Conservation (phyloP, 495 filamentous ascomycete genomes). For the Filosporella fistucella region DNA sequence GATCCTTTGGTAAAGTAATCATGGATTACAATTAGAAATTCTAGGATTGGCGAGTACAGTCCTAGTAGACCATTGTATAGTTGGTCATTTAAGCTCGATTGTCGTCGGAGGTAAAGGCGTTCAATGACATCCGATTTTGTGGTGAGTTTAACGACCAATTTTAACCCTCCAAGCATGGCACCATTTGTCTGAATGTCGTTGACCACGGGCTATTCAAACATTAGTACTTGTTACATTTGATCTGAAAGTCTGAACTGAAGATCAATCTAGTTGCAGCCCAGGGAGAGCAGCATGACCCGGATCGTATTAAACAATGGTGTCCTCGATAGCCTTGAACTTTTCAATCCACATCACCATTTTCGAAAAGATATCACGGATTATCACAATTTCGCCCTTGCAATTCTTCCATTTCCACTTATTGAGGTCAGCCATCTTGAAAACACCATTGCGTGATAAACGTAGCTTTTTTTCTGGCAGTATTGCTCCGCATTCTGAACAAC, state of each 20-base stretch:
- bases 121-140: conserved; percentile 20
- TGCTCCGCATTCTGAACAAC: neutral
- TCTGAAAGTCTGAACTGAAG: conserved; percentile 31
- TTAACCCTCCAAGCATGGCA: conserved; percentile 15
- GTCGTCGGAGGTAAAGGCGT: conserved; percentile 11
- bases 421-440: too few species aligned
- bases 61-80: neutral
- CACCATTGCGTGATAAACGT: too few species aligned
- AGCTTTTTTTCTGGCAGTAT: conserved; percentile 10
- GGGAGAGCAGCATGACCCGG: conserved; percentile 38
- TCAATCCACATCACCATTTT: conserved; percentile 34
- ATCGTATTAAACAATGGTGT: conserved; percentile 32
- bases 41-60: conserved; percentile 8
- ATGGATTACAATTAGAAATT: neutral
- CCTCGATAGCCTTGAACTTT: conserved; percentile 36
- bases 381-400: conserved; percentile 24
- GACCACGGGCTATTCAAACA: neutral
- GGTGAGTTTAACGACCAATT: conserved; percentile 14
- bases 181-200: conserved; percentile 14
- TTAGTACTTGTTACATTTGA: too few species aligned
- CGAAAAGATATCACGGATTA: conserved; percentile 30
- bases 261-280: conserved; percentile 37
- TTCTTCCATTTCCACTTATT: conserved; percentile 22
- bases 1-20: conserved; percentile 4
- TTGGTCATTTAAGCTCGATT: neutral